Evolutionary conservation across 148 eudicot species (phyloP), one percentile per base, ranked within the genome.

Genomic region (Salicornia ramosissima): DNA sequence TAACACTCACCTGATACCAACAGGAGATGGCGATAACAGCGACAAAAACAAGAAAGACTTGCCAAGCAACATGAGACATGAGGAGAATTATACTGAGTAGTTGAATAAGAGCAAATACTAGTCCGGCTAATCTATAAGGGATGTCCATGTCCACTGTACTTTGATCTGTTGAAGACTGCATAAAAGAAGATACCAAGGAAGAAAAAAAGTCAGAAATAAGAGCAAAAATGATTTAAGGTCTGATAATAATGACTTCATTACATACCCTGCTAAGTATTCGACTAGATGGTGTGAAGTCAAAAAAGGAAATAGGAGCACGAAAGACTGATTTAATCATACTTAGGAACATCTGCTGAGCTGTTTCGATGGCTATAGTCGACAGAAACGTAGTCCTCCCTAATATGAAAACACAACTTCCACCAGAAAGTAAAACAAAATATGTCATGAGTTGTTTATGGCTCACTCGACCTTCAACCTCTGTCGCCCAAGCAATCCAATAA

Each of bases 401-500:
- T 67, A 93, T 86, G 63, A 93, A 93, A 47, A 93, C 46, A 8
- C 94, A 90, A 63, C 98, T 88, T 64, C 87, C 90, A 59, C 91
- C 85, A 15, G 96, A 90, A 57, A 93, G 69, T 74, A 90, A 24
- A 54, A 74, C 75, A 57, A 85, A 93, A 61, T 86, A 78, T 28
- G 82, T 83, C 45, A 93, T 78, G 77, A 93, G 76, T 51, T 80
- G 67, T 43, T 67, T 64, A 42, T 80, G 81, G 53, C 85, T 84
- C 6, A 85, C 86, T 45, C 70, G 73, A 12, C 79, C 80, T 45
- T 80, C 84, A 43, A 79, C 83, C 52, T 86, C 95, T 1, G 94
- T 82, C 1, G 86, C 96, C 98, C 96, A 90, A 55, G 98, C 95
- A 30, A 93, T 77, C 98, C 96, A 93, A 80, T 93, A 93, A 76